Base-by-base conservation (phyloP, 2,329 filamentous ascomycete species). In the Apiospora aurea region DNA sequence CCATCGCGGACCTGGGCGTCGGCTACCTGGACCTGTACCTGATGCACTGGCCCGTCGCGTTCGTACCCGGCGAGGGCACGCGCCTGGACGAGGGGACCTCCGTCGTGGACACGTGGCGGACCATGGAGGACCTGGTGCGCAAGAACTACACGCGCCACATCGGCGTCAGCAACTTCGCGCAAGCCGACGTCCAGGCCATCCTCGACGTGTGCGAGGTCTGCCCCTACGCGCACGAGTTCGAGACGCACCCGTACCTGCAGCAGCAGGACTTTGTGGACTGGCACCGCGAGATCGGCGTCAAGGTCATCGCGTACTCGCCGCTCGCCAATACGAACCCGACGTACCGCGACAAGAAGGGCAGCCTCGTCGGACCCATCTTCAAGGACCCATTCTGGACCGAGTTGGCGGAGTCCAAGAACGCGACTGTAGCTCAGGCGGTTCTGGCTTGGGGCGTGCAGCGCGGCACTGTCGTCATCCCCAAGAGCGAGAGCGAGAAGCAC, bases 11-110 rank as follows among this genome's bases (percentile, higher is more conserved):
- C 77, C 86, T 93, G 76, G 87, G 86, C 14, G 83, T 91, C 53
- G 90, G 91, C 72, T 93, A 93, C 78, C 84, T 94, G 72, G 91
- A 94, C 78, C 84, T 94, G 13, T 93, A 88, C 80, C 85, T 93
- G 72, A 92, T 94, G 78, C 91, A 93, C 81, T 94, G 85, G 79
- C 85, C 85, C 73, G 81, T 85, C 73, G 78, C 83, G 7, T 80
- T 84, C 61, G 79, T 81, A 2, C 81, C 81, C 1, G 78, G 73
- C 14, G 73, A 76, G 57, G 57, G 57, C 57, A 76, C 69, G 2
- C 75, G 75, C 69, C 70, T 82, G 29, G 81, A 82, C 69, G 44
- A 76, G 64, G 49, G 75, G 2, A 79, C 77, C 0, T 75, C 77
- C 10, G 75, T 81, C 67, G 72, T 83, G 61, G 80, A 85, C 71